Conservation (phyloP, 2,329 filamentous ascomycete species). For the Cladosporium sp. region DNA sequence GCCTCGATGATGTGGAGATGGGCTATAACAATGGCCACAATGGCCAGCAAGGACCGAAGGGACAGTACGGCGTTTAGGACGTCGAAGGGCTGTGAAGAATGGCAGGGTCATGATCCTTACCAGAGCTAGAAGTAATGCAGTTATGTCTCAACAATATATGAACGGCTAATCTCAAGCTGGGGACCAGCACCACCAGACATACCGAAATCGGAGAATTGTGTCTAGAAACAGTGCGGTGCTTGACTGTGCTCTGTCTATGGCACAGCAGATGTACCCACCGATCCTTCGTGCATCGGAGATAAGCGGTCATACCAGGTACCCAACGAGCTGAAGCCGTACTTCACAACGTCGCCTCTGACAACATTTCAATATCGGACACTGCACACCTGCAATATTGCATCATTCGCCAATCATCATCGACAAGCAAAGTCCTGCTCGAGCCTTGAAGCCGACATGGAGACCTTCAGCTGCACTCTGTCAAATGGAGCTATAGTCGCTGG, state of each 20-base stretch:
- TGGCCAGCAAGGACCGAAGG: too few species aligned
- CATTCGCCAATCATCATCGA: background rate
- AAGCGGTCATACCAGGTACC: background rate
- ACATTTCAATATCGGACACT: background rate
- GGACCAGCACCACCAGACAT: too few species aligned
- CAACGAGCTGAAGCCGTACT: background rate
- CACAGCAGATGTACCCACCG: too few species aligned
- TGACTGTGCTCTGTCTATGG: too few species aligned
- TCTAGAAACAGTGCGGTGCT: too few species aligned
- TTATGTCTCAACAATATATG: background rate
- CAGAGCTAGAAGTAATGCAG: background rate
- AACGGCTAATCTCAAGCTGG: background rate
- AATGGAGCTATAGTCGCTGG: background rate
- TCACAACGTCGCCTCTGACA: background rate
- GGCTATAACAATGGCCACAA: conserved; percentile 8
- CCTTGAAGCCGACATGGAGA: background rate
- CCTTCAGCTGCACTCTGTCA: background rate
- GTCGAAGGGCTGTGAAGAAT: background rate
- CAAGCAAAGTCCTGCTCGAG: background rate
- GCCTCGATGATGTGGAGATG: background rate
- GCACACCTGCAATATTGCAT: background rate
- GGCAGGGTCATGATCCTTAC: background rate
- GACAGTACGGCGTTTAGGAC: background rate
- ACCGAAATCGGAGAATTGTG: too few species aligned
- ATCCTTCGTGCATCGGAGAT: background rate